These are phyloP conservation scores for Volvox africanus DNA, from an alignment of 139 green algal species.

Conservation along the genomic window DNA sequence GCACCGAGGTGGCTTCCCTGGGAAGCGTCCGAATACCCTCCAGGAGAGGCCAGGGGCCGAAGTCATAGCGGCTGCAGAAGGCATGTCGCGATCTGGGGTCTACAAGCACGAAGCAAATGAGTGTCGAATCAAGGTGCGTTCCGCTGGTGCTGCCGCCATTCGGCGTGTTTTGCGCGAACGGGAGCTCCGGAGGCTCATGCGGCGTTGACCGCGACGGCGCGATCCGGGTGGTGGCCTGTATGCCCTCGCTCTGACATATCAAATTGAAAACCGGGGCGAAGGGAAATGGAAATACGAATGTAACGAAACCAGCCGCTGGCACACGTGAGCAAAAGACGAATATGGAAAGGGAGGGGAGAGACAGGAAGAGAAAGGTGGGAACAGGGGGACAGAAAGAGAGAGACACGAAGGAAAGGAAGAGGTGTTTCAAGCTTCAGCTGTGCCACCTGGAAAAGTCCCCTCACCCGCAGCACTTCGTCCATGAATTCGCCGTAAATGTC, in stretches of 20 bases:
- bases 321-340: no score
- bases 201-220: neutral
- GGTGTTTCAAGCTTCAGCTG: no score
- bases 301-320: no score
- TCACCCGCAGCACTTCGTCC: slow-evolving; percentile 76
- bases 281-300: no score
- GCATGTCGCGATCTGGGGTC: slow-evolving; percentile 69
- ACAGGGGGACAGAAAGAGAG: no score
- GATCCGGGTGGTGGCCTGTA: neutral
- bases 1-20: slow-evolving; percentile 41
- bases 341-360: no score
- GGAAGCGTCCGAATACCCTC: slow-evolving; percentile 60
- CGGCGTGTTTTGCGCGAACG: no score
- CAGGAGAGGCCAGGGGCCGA: slow-evolving; percentile 93
- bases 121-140: slow-evolving; percentile 63
- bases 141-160: no score
- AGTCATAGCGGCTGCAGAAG: slow-evolving; percentile 92
- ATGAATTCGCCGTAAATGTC: slow-evolving; percentile 92
- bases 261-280: no score
- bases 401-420: no score
- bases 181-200: no score
- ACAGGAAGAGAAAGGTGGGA: no score
- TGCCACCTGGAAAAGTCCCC: neutral
- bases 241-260: neutral
- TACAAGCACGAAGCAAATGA: slow-evolving; percentile 96